Conservation (phyloP, 495 filamentous ascomycete genomes). For the Lichenothelia convexa region DNA sequence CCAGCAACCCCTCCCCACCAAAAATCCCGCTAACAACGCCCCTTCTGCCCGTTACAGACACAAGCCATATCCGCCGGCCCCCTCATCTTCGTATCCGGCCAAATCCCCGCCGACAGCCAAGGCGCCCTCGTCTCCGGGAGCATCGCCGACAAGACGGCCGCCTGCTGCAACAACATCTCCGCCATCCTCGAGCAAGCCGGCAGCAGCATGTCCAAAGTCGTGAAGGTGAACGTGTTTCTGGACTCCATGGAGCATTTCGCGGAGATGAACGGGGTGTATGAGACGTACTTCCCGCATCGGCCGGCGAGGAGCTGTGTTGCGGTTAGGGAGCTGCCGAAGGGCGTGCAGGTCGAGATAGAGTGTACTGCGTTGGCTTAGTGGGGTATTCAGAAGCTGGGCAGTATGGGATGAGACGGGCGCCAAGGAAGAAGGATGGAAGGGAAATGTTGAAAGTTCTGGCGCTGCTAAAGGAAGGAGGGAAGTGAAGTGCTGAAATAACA, state of each 20-base stretch:
- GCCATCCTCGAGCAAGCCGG: constrained; percentile 63
- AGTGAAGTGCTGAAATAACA: too few species aligned
- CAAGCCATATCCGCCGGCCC: constrained; percentile 74
- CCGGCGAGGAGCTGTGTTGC: constrained; percentile 88
- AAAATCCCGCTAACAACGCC: background rate
- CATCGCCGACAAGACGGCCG: constrained; percentile 57
- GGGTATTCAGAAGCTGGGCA: constrained; percentile 2
- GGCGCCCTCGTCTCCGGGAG: constrained; percentile 59
- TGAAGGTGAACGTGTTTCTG: constrained; percentile 71
- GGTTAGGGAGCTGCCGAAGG: constrained; percentile 77
- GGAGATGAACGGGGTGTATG: constrained; percentile 77
- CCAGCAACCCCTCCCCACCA: background rate
- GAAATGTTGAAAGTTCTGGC: too few species aligned
- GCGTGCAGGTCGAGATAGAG: constrained; percentile 84
- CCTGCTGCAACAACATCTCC: constrained; percentile 60
- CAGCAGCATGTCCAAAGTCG: constrained; percentile 50
- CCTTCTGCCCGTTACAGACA: constrained; percentile 34
- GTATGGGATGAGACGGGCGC: background rate
- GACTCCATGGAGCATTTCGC: constrained; percentile 73
- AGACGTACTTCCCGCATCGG: constrained; percentile 72
- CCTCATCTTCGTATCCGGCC: constrained; percentile 81
- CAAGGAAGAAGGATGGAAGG: background rate
- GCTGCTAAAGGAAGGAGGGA: too few species aligned
- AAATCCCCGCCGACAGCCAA: constrained; percentile 62
- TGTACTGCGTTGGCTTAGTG: constrained; percentile 52